Evolutionary conservation across 192 early-diverging fungal genomes (phyloP).

Genomic region (Dissophora globulifera): DNA sequence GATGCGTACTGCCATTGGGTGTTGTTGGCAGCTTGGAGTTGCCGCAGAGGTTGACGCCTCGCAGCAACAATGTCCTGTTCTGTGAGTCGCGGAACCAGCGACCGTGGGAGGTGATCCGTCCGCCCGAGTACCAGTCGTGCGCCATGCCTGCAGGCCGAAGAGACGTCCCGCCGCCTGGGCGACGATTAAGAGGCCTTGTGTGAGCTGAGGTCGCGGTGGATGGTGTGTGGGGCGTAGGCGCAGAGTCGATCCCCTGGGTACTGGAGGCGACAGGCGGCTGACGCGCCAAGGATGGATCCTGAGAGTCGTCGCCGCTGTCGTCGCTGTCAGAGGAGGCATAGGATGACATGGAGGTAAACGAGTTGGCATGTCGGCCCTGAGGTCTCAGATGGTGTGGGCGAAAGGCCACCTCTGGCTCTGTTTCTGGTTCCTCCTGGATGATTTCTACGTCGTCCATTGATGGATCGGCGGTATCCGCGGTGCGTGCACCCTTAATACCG

Average conservation of each 20-base stretch:
- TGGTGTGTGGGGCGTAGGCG: not conserved
- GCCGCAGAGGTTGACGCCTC: constrained; percentile 85
- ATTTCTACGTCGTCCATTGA: not conserved
- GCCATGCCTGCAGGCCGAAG: constrained; percentile 44
- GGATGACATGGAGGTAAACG: constrained; percentile 55
- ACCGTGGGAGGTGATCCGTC: constrained; percentile 44
- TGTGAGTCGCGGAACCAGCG: constrained; percentile 64
- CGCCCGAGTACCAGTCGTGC: constrained; percentile 53
- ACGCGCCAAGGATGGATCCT: not conserved
- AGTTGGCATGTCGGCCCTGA: constrained; percentile 35
- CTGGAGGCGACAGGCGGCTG: not conserved
- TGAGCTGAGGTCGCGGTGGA: not conserved
- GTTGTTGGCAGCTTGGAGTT: constrained; percentile 79
- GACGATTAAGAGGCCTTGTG: constrained; percentile 4
- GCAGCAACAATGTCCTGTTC: constrained; percentile 68
- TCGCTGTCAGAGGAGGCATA: constrained; percentile 43
- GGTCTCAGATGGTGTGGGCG: constrained; percentile 43
- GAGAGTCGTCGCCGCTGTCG: constrained; percentile 8
- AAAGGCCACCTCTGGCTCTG: constrained; percentile 13
- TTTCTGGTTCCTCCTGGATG: not conserved
- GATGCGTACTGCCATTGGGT: constrained; percentile 71
- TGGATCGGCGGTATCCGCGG: not conserved
- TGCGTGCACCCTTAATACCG: not conserved
- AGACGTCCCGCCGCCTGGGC: constrained; percentile 31
- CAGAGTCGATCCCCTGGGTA: too few species aligned